Base-by-base conservation (phyloP, 495 filamentous ascomycete species). In the Daldinia childiae region DNA sequence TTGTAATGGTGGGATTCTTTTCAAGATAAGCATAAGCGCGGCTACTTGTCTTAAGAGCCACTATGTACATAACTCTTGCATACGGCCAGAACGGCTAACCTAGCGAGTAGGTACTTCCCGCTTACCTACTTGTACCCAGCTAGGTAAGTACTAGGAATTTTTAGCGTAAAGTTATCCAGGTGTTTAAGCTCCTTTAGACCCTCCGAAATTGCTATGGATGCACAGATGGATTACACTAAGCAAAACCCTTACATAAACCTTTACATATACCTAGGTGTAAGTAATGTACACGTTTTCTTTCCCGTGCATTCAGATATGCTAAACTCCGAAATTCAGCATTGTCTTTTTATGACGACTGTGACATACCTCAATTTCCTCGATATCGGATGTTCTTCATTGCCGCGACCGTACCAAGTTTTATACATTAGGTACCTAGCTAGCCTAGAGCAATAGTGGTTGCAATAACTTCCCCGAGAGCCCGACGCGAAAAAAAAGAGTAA, bases 1-100 rank as follows among this genome's bases (percentile, higher is more conserved):
- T 36, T 45, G 17, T 36, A 26, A 8, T 68, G 65, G 65, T 58
- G 68, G 62, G 63, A 43, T 32, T 29, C 12, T 64, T 63, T 57
- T 58, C 30, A 27, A 71, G 62, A 65, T 71, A 71, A 71, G 68
- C 61, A 66, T 55, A 65, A 58, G 56, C 57, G 11, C 14, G 39
- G 57, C 24, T 61, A 71, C 67, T n/a, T 58, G 5, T 24, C 8
- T 45, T 45, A 30, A 19, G 21, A 43, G 52, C 19, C 21, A 12
- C 21, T n/a, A 51, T 27, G 19, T 57, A 69, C 58, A 38, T 38
- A 9, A 14, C 19, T 30, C 60, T 48, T 9, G 8, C 19, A 21
- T 36, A 5, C 7, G 21, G 30, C 21, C 14, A 29, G 11, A 14
- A 5, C 7, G 21, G 30, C 21, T 19, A 29, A 21, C 30, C 52